These are phyloP conservation scores for Brettanomyces custersianus DNA, from an alignment of 805 yeast genomes.

Conservation along the genomic window DNA sequence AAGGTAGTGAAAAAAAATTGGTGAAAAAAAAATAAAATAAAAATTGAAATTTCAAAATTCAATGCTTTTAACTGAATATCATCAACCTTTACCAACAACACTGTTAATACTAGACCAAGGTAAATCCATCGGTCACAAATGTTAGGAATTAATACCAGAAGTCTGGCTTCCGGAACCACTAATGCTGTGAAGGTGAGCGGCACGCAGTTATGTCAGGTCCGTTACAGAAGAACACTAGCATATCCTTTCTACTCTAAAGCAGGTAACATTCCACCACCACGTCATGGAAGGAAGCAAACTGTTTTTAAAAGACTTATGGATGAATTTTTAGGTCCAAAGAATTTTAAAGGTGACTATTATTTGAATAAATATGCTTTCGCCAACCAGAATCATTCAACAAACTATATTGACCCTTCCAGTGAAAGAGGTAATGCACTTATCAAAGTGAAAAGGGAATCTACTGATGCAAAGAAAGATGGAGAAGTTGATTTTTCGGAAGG, in stretches of 20 bases:
- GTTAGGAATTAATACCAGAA: no score
- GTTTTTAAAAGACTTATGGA: conserved; percentile 56
- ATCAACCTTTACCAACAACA: no score
- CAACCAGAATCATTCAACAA: conserved; percentile 60
- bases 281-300: conserved; percentile 33
- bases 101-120: no score
- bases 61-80: no score
- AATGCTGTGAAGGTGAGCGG: conserved; percentile 8
- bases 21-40: no score
- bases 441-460: conserved; percentile 9
- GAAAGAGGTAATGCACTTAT: conserved; percentile 32
- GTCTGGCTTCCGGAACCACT: no score
- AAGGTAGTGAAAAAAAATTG: no score
- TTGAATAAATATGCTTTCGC: conserved; percentile 68
- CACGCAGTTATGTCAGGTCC: conserved; percentile 34
- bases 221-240: conserved; percentile 43
- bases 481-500: conserved; percentile 3
- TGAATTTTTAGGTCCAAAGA: conserved; percentile 74
- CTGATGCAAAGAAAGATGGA: conserved; percentile 13
- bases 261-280: conserved; percentile 28
- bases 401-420: conserved; percentile 53
- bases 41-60: no score
- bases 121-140: no score
- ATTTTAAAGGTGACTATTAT: conserved; percentile 73
- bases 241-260: conserved; percentile 45